These are phyloP conservation scores for Cladosporium sphaerospermum DNA, from an alignment of 2,329 filamentous ascomycete species.

Conservation along the genomic window DNA sequence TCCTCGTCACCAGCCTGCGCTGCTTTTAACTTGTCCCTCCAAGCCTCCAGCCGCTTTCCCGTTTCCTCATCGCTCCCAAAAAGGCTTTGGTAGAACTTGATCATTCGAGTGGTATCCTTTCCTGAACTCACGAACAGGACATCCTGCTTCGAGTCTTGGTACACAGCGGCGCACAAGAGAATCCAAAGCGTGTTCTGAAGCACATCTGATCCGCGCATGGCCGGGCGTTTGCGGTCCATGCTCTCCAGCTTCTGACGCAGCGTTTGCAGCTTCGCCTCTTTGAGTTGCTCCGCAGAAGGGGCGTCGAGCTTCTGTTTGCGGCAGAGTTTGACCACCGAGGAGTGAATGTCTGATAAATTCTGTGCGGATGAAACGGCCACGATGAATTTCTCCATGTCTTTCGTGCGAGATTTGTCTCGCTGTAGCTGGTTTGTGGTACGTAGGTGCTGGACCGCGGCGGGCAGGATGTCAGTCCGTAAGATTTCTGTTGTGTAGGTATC, in stretches of 20 bases:
- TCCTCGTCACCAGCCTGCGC: constrained; percentile 22
- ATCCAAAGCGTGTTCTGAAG: constrained; percentile 32
- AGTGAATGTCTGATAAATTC: constrained; percentile 20
- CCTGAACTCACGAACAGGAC: constrained; percentile 30
- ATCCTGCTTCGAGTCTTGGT: constrained; percentile 11
- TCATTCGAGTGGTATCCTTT: constrained; percentile 32
- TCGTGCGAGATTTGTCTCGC: constrained; percentile 16
- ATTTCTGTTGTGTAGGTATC: constrained; percentile 22
- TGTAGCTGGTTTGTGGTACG: constrained; percentile 2
- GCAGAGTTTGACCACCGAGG: constrained; percentile 20
- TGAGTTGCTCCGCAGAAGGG: constrained; percentile 15
- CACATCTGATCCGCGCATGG: constrained; percentile 24
- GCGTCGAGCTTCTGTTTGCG: constrained; percentile 23
- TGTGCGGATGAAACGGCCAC: constrained; percentile 19
- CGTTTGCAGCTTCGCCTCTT: constrained; percentile 16
- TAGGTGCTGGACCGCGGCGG: constrained; percentile 12
- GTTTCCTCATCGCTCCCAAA: constrained; percentile 18
- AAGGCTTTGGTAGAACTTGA: constrained; percentile 17
- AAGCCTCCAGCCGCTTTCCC: constrained; percentile 21
- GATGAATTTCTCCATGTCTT: constrained; percentile 25
- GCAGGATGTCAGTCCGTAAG: constrained; percentile 22
- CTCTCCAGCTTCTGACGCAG: constrained; percentile 19
- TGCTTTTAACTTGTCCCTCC: constrained; percentile 26
- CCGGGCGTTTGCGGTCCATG: constrained; percentile 19
- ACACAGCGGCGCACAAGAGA: neutral